Evolutionary conservation across 441 rosid species (phyloP).

Genomic region (Metrosideros polymorpha): DNA sequence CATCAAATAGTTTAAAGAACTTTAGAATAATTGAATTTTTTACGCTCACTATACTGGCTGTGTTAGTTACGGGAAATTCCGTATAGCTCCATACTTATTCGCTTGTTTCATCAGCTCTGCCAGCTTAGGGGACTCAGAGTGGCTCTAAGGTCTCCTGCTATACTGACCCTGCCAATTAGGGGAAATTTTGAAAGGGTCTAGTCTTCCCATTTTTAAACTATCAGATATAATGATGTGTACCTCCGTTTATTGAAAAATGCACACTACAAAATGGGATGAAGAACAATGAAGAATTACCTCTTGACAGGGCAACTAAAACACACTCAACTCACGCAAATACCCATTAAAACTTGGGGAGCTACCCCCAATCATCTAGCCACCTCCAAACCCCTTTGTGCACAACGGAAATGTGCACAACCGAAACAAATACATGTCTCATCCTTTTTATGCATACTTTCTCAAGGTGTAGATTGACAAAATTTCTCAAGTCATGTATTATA

Average conservation of each 20-base stretch:
- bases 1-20: not conserved
- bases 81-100: not conserved
- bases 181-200: not conserved
- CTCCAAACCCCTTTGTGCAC: not conserved
- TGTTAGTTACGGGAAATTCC: not conserved
- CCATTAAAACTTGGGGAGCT: not conserved
- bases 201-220: not conserved
- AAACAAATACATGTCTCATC: not conserved
- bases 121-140: not conserved
- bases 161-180: not conserved
- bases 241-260: not conserved
- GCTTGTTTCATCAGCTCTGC: not conserved
- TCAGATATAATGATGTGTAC: not conserved
- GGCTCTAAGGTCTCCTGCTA: not conserved
- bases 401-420: not conserved
- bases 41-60: not conserved
- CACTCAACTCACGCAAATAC: not conserved
- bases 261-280: not conserved
- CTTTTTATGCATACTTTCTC: not conserved
- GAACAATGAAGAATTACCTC: not conserved
- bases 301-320: not conserved
- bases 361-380: not conserved
- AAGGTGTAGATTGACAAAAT: not conserved
- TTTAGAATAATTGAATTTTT: not conserved
- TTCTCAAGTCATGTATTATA: not conserved